These are phyloP conservation scores for Ciborinia camelliae DNA, from an alignment of 2,329 filamentous ascomycete species.

Conservation along the genomic window DNA sequence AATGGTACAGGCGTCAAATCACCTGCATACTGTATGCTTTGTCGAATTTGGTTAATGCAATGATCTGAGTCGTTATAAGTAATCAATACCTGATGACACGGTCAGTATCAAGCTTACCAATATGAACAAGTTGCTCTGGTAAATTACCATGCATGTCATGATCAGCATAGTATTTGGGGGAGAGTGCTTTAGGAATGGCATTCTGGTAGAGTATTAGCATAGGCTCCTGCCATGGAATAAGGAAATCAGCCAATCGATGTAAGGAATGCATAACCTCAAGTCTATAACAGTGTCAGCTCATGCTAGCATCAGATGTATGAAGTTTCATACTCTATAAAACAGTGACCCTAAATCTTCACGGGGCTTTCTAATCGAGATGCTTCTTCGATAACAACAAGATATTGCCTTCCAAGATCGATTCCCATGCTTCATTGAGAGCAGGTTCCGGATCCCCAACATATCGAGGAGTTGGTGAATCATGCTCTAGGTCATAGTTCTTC, in stretches of 20 bases:
- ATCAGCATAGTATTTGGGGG: conserved; percentile 23
- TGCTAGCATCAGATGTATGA: neutral
- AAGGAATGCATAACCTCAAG: conserved; percentile 29
- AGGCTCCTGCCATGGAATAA: no score
- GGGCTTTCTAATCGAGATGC: conserved; percentile 21
- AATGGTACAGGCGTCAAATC: conserved; percentile 25
- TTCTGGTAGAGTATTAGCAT: conserved; percentile 12
- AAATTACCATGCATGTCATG: conserved; percentile 18
- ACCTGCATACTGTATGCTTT: conserved; percentile 25
- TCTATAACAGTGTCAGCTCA: conserved; percentile 5
- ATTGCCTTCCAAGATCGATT: conserved; percentile 25
- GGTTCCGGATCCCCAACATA: conserved; percentile 24
- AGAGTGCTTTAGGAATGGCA: conserved; percentile 22
- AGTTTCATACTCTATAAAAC: conserved; percentile 23
- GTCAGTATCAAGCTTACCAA: conserved; percentile 12
- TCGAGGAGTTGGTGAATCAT: conserved; percentile 19
- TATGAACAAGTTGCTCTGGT: conserved; percentile 20
- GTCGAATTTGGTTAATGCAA: conserved; percentile 27
- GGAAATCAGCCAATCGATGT: conserved; percentile 21
- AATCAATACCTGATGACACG: neutral
- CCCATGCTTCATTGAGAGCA: conserved; percentile 28
- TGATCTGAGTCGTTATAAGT: conserved; percentile 20
- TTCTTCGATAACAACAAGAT: conserved; percentile 23
- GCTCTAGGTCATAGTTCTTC: conserved; percentile 23
- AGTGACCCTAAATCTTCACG: conserved; percentile 17